Percentiles rank a stretch among this genome's conserved stretches.
Conservation (phyloP, 2,329 filamentous ascomycete genomes). For the Nemania sp. region DNA sequence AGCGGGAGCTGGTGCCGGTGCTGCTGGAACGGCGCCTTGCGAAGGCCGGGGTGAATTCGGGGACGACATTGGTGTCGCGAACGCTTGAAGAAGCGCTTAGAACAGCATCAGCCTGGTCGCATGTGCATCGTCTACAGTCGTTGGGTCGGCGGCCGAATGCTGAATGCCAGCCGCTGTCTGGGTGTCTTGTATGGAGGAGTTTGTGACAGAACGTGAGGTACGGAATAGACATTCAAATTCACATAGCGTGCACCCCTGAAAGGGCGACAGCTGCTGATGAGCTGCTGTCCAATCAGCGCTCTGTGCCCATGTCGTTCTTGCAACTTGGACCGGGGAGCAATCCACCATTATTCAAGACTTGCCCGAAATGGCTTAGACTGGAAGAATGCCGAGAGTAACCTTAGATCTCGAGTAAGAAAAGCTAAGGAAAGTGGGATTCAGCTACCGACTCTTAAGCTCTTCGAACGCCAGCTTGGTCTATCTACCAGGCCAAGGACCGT, state of each 20-base stretch:
- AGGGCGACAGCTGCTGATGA: constrained; percentile 5
- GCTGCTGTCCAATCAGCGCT: constrained; percentile 12
- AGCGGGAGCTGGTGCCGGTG: constrained; percentile 28
- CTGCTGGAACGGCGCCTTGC: no score
- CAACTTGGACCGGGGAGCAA: no score
- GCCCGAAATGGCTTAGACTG: constrained; percentile 8
- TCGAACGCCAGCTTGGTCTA: neutral
- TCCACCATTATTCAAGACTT: neutral
- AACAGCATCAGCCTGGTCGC: constrained; percentile 13
- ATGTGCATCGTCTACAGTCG: constrained; percentile 1
- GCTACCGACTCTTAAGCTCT: neutral
- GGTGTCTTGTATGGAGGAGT: neutral
- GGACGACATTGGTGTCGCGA: constrained; percentile 35
- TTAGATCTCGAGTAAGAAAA: constrained; percentile 1
- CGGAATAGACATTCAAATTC: constrained; percentile 1
- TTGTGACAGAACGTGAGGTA: neutral
- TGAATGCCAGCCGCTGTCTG: no score
- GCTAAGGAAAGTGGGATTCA: neutral
- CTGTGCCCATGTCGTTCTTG: neutral
- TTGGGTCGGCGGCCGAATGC: no score
- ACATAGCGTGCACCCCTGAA: constrained; percentile 20
- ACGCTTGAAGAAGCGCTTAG: constrained; percentile 2
- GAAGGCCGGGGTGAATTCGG: constrained; percentile 40
- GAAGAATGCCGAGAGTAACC: constrained; percentile 5
- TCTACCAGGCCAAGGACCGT: no score